Evolutionary conservation across 2,329 filamentous ascomycete species (phyloP), one percentile per base, ranked within the genome.

Genomic region (Aspergillus tubingensis): DNA sequence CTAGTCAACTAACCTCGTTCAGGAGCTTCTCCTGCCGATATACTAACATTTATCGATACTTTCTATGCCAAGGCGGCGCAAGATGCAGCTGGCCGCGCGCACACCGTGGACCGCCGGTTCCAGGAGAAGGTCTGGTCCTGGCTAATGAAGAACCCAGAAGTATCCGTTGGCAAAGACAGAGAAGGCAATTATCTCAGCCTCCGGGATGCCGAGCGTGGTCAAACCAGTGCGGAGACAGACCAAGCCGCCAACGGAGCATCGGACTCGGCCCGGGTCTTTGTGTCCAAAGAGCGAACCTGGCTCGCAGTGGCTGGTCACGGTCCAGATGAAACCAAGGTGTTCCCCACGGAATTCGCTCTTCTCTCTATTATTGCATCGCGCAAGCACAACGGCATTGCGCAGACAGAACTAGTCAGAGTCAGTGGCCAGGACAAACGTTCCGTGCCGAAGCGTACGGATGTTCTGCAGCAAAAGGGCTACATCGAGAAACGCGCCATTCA

Each of bases 391-490:
- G 86, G 86, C 5, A 83, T 89, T 48, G 70, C 83, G 2, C 86
- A 89, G 68, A 81, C 84, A 2, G 81, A 85, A 2, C 72, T 88
- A 39, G 79, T 80, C 43, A 76, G 73, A 55, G 67, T 83, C 21
- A 86, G 84, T 63, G 83, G 83, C 5, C 86, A 89, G 72, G 86
- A 89, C 70, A 88, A 88, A 69, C 80, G 86, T 49, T 89, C 86
- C 1, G 82, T 88, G 2, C 86, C 86, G 1, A 80, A 83, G 62
- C 79, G 86, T 41, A 89, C 86, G 3, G 83, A 87, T 62, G 72
- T 77, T 3, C 76, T 89, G 41, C 78, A 80, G 5, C 72, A 77
- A 38, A 86, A 85, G 64, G 86, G 86, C 0, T 88, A 88, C 68
- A 88, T 89, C 57, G 78, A 82, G 43, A 89, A 89, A 67, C 77